Percentiles rank a stretch among this genome's conserved stretches.
Evolutionary conservation across 73 alveolate species (phyloP).

Genomic region (Paramecium caudatum): DNA sequence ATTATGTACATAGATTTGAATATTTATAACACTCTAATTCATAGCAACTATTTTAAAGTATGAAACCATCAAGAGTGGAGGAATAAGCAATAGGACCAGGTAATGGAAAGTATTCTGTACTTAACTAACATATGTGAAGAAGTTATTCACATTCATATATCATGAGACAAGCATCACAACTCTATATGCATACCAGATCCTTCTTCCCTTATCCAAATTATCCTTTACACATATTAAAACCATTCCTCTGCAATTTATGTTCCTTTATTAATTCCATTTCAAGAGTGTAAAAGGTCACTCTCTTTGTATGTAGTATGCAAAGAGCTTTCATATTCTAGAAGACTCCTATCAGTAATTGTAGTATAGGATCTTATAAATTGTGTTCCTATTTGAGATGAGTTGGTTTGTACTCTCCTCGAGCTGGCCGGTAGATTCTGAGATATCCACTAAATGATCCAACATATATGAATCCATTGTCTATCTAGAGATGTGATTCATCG

Average conservation of each 20-base stretch:
- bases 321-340: not conserved
- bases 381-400: constrained; percentile 19
- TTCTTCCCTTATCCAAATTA: constrained; percentile 70
- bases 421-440: constrained; percentile 31
- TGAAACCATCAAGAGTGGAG: constrained; percentile 8
- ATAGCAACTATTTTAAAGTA: constrained; percentile 66
- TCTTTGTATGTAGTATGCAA: constrained; percentile 21
- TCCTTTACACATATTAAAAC: constrained; percentile 75
- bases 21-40: constrained; percentile 73
- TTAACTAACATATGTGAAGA: constrained; percentile 19
- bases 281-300: not conserved
- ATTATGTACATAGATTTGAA: constrained; percentile 52
- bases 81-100: constrained; percentile 73
- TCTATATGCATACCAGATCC: constrained; percentile 65
- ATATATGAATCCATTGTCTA: not conserved
- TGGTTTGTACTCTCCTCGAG: constrained; percentile 14
- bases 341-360: not conserved
- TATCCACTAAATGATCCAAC: constrained; percentile 1
- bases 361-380: constrained; percentile 26
- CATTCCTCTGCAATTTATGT: constrained; percentile 65
- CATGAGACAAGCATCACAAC: constrained; percentile 75
- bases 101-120: constrained; percentile 70
- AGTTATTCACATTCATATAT: constrained; percentile 68
- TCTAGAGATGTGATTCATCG: not conserved
- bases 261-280: constrained; percentile 40